phyloP scores from a whole-genome alignment of 31 red algal genomes.

The Porphyra umbilicalis region DNA sequence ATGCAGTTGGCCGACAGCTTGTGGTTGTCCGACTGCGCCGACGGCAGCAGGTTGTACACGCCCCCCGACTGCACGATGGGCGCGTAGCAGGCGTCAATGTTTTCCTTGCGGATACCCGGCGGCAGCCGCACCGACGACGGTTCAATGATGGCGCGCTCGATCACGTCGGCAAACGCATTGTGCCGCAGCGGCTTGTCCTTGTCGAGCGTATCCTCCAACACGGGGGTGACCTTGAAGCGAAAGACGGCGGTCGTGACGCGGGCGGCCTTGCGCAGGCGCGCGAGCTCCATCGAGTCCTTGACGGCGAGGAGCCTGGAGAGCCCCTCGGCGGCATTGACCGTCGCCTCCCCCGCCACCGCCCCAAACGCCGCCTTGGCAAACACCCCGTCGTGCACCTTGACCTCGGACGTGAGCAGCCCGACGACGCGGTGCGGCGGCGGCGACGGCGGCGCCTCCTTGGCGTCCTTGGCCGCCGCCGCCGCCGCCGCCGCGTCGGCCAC shows the following conservation, averaged over 20 bases:
- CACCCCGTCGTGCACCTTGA: slow-evolving; percentile 15
- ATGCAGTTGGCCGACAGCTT: slow-evolving; percentile 56
- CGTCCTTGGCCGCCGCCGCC: not conserved
- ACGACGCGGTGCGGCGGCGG: not conserved
- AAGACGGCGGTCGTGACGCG: slow-evolving; percentile 50
- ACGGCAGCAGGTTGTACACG: slow-evolving; percentile 66
- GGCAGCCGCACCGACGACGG: slow-evolving; percentile 45
- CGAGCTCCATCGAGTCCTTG: slow-evolving; percentile 65
- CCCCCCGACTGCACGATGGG: slow-evolving; percentile 85
- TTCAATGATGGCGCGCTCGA: slow-evolving; percentile 61
- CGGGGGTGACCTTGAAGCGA: slow-evolving; percentile 28
- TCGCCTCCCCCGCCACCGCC: not conserved
- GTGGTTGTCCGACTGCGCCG: slow-evolving; percentile 46
- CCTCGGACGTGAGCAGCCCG: slow-evolving; percentile 33
- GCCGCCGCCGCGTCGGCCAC: not conserved
- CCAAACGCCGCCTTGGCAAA: slow-evolving; percentile 16
- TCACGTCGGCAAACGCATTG: slow-evolving; percentile 36
- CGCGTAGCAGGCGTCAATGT: slow-evolving; percentile 77
- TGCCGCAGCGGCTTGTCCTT: slow-evolving; percentile 58
- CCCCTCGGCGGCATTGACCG: slow-evolving; percentile 39
- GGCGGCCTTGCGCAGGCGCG: slow-evolving; percentile 53
- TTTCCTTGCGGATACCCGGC: slow-evolving; percentile 23
- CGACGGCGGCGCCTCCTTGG: not conserved
- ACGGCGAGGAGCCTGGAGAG: slow-evolving; percentile 45
- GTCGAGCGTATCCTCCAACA: slow-evolving; percentile 79